These are phyloP conservation scores for Leptosphaerulina australis DNA, from an alignment of 2,329 filamentous ascomycete genomes.

Conservation along the genomic window DNA sequence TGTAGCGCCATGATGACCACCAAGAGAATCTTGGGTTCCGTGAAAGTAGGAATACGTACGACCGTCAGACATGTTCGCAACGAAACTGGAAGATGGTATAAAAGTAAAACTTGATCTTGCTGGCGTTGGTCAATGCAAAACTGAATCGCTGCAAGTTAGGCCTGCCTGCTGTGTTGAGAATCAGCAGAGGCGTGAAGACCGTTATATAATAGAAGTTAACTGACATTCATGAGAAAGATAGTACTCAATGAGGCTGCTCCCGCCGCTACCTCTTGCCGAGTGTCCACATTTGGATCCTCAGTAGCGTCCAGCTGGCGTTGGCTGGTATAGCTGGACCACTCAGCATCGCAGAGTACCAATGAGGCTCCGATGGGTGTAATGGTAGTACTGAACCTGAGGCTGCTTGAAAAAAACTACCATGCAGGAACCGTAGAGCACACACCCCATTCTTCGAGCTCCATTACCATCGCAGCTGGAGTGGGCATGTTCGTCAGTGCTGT, in stretches of 20 bases:
- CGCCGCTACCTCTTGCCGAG: conserved; percentile 47
- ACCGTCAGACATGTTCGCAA: conserved; percentile 60
- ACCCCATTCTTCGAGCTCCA: conserved; percentile 34
- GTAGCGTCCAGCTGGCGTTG: conserved; percentile 46
- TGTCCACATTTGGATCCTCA: conserved; percentile 44
- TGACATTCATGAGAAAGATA: conserved; percentile 36
- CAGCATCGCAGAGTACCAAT: conserved; percentile 40
- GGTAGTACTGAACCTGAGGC: conserved; percentile 36
- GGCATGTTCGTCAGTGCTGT: conserved; percentile 29
- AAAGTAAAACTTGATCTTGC: conserved; percentile 3
- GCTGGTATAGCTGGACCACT: conserved; percentile 36
- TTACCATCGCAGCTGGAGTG: conserved; percentile 44
- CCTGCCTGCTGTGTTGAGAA: conserved; percentile 28
- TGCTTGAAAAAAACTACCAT: conserved; percentile 25
- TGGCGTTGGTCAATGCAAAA: conserved; percentile 8
- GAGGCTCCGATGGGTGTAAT: conserved; percentile 39
- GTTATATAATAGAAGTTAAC: conserved; percentile 44
- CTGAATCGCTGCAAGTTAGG: conserved; percentile 9
- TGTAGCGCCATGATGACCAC: not conserved
- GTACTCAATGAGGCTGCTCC: conserved; percentile 42
- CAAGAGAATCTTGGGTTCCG: not conserved
- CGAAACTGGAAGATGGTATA: not conserved
- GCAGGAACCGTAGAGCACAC: conserved; percentile 37
- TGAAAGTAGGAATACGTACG: conserved; percentile 51
- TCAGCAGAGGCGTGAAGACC: conserved; percentile 41